Evolutionary conservation across 495 filamentous ascomycete genomes (phyloP), one percentile per base, ranked within the genome.

Genomic region (Penicillium manginii): DNA sequence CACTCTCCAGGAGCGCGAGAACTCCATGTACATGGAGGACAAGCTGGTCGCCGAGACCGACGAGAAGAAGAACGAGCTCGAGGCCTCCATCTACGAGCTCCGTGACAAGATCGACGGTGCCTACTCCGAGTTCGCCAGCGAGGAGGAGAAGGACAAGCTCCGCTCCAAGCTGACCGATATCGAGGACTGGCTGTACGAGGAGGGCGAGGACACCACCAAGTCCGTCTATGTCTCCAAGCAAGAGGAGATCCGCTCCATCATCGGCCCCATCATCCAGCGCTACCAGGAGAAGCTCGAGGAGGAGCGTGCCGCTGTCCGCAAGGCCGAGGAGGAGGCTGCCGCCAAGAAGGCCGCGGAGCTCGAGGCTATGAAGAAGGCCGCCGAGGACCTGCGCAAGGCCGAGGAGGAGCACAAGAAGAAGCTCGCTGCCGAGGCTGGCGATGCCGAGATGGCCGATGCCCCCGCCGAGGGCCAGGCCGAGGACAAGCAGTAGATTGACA

Each of bases 21-120:
- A 85, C 55, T 63, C 86, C 59, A 97, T 99, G 94, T 83, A 91
- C 69, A 93, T 94, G 87, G 91, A 98, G 73, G 94, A 99, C 80
- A 99, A 98, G 82, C 85, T 97, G 37, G 93, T 99, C 42, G 91
- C 92, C 54, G 96, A 98, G 73, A 99, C 94, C 21, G 94, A 98
- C 70, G 91, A 98, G 81, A 96, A 94, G 84, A 98, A 98, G 91
- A 99, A 99, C 80, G 94, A 97, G 74, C 89, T 99, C 40, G 94
- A 99, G 82, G 87, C 90, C 37, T 93, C 87, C 75, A 97, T 98
- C 81, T 99, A 99, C 76, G 91, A 97, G 65, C 82, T 96, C 67
- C 87, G 93, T 60, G 91, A 91, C 78, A 97, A 97, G 84, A 83
- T 97, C 49, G 90, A 96, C 65, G 91, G 92, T 60, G 83, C 90